These are phyloP conservation scores for Fusarium scirpi DNA, from an alignment of 2,329 filamentous ascomycete genomes.

Conservation along the genomic window DNA sequence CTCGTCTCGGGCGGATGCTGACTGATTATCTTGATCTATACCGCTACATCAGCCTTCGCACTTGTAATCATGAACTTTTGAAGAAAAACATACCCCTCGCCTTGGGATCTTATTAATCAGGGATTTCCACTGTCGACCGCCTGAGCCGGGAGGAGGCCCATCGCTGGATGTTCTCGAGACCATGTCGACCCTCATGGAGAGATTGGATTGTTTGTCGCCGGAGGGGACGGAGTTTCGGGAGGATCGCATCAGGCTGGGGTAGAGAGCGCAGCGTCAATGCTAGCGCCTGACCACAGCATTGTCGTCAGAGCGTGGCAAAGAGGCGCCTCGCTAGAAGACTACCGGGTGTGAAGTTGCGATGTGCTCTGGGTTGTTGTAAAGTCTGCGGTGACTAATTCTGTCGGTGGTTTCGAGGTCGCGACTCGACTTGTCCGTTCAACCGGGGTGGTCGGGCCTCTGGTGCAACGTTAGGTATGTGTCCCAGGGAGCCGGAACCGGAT, in stretches of 20 bases:
- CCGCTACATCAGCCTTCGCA: slow-evolving; percentile 2
- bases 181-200: slow-evolving; percentile 42
- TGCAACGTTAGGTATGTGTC: slow-evolving; percentile 26
- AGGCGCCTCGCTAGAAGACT: slow-evolving; percentile 41
- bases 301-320: slow-evolving; percentile 38
- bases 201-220: slow-evolving; percentile 28
- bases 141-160: slow-evolving; percentile 31
- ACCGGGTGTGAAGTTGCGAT: background rate
- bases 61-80: slow-evolving; percentile 13
- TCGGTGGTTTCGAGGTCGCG: background rate
- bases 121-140: slow-evolving; percentile 37
- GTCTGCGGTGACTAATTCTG: background rate
- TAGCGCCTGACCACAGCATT: slow-evolving; percentile 44
- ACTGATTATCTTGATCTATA: slow-evolving; percentile 20
- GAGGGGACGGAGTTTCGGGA: slow-evolving; percentile 29
- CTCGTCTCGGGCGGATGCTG: slow-evolving; percentile 43
- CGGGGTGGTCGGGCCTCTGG: slow-evolving; percentile 26
- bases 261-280: slow-evolving; percentile 44
- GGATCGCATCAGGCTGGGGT: slow-evolving; percentile 43
- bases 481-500: slow-evolving; percentile 20
- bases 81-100: slow-evolving; percentile 17
- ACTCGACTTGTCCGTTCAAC: slow-evolving; percentile 14
- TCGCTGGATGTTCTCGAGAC: slow-evolving; percentile 51
- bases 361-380: background rate
- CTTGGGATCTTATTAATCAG: slow-evolving; percentile 36